Evolutionary conservation across 768 basidiomycete genomes (phyloP).

Genomic region (Phylloporus sp.): DNA sequence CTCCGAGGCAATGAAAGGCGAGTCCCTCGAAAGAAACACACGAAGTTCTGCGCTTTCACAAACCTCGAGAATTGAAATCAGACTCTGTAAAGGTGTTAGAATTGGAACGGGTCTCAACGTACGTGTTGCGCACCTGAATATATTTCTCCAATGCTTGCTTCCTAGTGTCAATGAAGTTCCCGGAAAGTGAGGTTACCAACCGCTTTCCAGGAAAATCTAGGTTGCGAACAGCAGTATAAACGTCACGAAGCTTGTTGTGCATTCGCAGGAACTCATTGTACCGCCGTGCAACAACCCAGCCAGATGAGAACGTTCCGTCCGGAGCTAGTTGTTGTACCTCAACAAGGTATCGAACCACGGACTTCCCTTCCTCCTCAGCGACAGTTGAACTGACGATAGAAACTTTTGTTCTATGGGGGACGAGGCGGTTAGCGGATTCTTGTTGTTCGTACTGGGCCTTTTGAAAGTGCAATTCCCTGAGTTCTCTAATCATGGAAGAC

Average conservation of each 20-base stretch:
- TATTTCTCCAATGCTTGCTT: slow-evolving; percentile 81
- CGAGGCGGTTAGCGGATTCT: slow-evolving; percentile 81
- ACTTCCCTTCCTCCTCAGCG: slow-evolving; percentile 81
- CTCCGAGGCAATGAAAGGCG: slow-evolving; percentile 69
- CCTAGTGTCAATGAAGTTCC: slow-evolving; percentile 82
- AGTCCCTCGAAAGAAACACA: slow-evolving; percentile 82
- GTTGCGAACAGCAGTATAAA: slow-evolving; percentile 56
- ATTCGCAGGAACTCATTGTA: slow-evolving; percentile 94
- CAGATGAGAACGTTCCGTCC: slow-evolving; percentile 74
- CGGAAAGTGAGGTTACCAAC: slow-evolving; percentile 82
- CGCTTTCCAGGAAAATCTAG: slow-evolving; percentile 92
- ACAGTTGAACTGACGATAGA: slow-evolving; percentile 78
- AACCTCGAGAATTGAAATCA: slow-evolving; percentile 67
- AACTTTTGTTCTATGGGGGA: slow-evolving; percentile 81
- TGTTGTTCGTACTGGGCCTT: slow-evolving; percentile 92
- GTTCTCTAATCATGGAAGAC: slow-evolving; percentile 73
- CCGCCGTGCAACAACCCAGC: slow-evolving; percentile 89
- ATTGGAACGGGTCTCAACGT: too few species aligned
- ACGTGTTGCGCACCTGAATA: slow-evolving; percentile 56
- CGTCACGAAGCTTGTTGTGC: slow-evolving; percentile 81
- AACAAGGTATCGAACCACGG: slow-evolving; percentile 86
- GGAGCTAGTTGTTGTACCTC: slow-evolving; percentile 85
- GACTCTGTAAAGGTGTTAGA: slow-evolving; percentile 41
- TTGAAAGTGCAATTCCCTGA: slow-evolving; percentile 83
- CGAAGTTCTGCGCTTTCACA: slow-evolving; percentile 82